These are phyloP conservation scores for Trichoderma harzianum DNA, from an alignment of 2,329 filamentous ascomycete species.

Conservation along the genomic window DNA sequence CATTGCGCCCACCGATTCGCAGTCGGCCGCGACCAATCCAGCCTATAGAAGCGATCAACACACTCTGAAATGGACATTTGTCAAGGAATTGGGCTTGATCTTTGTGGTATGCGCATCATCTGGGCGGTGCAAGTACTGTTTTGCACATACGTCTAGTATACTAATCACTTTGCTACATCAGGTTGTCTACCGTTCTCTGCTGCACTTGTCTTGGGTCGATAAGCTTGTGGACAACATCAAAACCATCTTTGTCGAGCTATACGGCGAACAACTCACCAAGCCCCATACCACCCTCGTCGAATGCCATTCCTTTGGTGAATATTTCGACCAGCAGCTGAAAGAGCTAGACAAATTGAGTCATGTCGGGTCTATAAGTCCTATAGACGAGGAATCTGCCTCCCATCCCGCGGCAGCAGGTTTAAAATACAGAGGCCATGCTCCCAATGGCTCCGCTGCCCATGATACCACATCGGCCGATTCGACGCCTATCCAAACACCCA, in stretches of 20 bases:
- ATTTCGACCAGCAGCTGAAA: conserved; percentile 88
- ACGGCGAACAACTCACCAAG: conserved; percentile 81
- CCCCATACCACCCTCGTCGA: conserved; percentile 74
- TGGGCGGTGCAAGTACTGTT: conserved; percentile 12
- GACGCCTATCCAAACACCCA: conserved; percentile 67
- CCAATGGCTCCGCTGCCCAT: conserved; percentile 31
- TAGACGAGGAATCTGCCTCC: conserved; percentile 33
- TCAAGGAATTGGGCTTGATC: conserved; percentile 89
- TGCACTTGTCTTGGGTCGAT: conserved; percentile 96
- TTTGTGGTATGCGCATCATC: conserved; percentile 66
- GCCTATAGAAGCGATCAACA: conserved; percentile 89
- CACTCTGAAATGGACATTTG: conserved; percentile 88
- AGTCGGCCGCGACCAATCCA: conserved; percentile 61
- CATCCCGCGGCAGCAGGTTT: conserved; percentile 36
- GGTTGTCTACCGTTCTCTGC: conserved; percentile 94
- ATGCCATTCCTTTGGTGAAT: conserved; percentile 79
- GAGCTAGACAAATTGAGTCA: conserved; percentile 65
- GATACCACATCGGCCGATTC: conserved; percentile 58
- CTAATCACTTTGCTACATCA: conserved; percentile 37
- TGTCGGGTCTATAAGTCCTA: conserved; percentile 12
- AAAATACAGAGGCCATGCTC: conserved; percentile 38
- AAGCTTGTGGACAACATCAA: conserved; percentile 93
- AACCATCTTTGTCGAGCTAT: conserved; percentile 86
- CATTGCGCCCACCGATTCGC: conserved; percentile 56
- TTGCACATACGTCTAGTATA: conserved; percentile 4